phyloP scores from a whole-genome alignment of 345 rosid genomes.

The Hevea brasiliensis region DNA sequence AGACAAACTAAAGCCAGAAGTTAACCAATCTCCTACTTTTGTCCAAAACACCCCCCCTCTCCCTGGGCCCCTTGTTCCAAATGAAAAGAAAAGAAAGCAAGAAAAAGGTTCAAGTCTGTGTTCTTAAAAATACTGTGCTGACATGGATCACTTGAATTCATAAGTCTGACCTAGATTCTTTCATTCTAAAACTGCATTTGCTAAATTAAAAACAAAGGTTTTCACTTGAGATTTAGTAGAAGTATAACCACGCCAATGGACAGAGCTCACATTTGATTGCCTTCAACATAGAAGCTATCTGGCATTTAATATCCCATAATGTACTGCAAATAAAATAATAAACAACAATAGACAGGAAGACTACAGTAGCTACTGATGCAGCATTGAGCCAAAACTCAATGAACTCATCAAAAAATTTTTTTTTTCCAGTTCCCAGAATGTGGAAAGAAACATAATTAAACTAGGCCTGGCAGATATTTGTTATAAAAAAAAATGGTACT shows the following conservation, averaged over 20 bases:
- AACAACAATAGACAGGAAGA: not conserved
- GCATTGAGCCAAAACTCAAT: not conserved
- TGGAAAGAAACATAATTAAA: not conserved
- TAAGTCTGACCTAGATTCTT: slow-evolving; percentile 6
- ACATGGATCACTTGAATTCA: not conserved
- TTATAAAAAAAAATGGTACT: not conserved
- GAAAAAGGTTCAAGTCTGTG: not conserved
- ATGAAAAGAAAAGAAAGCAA: not conserved
- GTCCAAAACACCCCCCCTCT: no score
- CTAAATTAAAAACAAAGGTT: not conserved
- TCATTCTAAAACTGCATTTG: not conserved
- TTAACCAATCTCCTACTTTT: not conserved
- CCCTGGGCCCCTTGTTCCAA: not conserved
- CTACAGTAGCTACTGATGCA: no score
- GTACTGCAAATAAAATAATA: not conserved
- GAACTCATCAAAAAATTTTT: not conserved
- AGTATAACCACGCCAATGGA: not conserved
- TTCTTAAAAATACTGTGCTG: not conserved
- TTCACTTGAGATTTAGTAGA: not conserved
- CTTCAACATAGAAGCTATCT: not conserved
- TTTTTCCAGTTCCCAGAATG: not conserved
- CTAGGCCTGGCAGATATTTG: not conserved
- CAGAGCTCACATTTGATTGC: not conserved
- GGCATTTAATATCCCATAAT: not conserved
- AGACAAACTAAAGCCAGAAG: not conserved